Conservation (phyloP, 495 filamentous ascomycete genomes). For the Talaromyces wortmannii region DNA sequence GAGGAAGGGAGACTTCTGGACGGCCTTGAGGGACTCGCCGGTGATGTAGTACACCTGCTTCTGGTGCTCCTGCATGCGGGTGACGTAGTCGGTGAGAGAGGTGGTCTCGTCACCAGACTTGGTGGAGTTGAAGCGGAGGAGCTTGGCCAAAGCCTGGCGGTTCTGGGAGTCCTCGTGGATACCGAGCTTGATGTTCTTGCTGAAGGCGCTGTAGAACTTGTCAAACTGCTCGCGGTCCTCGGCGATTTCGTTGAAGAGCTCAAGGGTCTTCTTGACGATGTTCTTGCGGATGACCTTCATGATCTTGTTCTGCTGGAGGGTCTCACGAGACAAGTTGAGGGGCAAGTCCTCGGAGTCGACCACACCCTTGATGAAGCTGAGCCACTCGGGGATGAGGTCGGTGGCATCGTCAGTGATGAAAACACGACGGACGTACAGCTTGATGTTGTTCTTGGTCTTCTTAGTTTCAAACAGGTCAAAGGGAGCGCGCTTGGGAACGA, state of each 20-base stretch:
- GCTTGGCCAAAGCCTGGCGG: slow-evolving; percentile 88
- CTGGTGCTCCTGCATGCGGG: slow-evolving; percentile 98
- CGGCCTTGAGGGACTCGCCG: slow-evolving; percentile 97
- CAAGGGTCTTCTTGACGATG: slow-evolving; percentile 99
- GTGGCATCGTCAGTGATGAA: slow-evolving; percentile 99
- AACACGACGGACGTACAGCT: slow-evolving; percentile 98
- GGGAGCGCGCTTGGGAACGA: slow-evolving; percentile 98
- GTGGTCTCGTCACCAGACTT: slow-evolving; percentile 96
- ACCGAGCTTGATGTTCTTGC: slow-evolving; percentile 99
- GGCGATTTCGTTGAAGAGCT: slow-evolving; percentile 97
- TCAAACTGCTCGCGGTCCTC: slow-evolving; percentile 99
- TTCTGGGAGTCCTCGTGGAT: slow-evolving; percentile 99
- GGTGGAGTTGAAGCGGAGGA: slow-evolving; percentile 96
- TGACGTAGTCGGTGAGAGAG: slow-evolving; percentile 92
- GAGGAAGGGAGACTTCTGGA: slow-evolving; percentile 96
- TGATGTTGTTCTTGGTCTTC: slow-evolving; percentile 99
- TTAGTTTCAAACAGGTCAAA: slow-evolving; percentile 99
- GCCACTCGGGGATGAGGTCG: slow-evolving; percentile 98
- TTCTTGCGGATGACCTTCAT: slow-evolving; percentile 99
- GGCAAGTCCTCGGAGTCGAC: slow-evolving; percentile 99
- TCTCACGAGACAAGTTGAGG: slow-evolving; percentile 98
- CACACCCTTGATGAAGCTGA: slow-evolving; percentile 98
- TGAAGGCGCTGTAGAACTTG: slow-evolving; percentile 99
- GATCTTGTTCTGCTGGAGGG: slow-evolving; percentile 99
- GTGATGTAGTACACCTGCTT: slow-evolving; percentile 99